Conservation (phyloP, 129 eudicot genomes). For the Ambrosia trifida region DNA sequence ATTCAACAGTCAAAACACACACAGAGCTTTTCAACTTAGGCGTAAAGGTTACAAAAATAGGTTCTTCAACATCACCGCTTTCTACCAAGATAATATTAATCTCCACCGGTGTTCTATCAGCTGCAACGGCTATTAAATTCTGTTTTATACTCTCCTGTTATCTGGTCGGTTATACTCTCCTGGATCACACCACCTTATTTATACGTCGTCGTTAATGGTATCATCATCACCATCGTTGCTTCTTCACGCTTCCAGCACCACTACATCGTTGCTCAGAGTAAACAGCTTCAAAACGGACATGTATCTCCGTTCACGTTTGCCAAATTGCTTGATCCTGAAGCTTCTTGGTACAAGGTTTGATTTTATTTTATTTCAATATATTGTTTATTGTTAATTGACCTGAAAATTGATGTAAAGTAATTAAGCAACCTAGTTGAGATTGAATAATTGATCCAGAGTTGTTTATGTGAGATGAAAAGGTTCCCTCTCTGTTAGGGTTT, state of each 20-base stretch:
- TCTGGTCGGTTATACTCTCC: slow-evolving; percentile 44
- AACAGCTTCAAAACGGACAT: no score
- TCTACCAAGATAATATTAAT: slow-evolving; percentile 46
- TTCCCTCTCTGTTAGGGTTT: no score
- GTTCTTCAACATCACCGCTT: slow-evolving; percentile 34
- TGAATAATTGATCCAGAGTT: no score
- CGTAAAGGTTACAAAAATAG: slow-evolving; percentile 25
- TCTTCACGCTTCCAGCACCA: slow-evolving; percentile 53
- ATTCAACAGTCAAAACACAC: not conserved
- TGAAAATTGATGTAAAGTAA: no score
- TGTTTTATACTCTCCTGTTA: slow-evolving; percentile 42
- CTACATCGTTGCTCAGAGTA: no score
- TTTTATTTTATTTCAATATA: no score
- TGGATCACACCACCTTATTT: slow-evolving; percentile 80
- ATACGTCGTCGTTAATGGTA: slow-evolving; percentile 69
- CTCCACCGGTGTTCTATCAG: slow-evolving; percentile 48
- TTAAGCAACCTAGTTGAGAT: no score
- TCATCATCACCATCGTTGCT: slow-evolving; percentile 75
- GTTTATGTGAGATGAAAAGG: no score
- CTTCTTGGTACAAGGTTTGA: no score
- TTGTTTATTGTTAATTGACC: no score
- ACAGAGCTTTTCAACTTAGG: not conserved
- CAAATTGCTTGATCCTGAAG: no score
- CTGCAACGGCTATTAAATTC: slow-evolving; percentile 41
- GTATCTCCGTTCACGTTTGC: no score